Evolutionary conservation across 176 grass and related monocot species (phyloP), one percentile per base, ranked within the genome.

Genomic region (Aegilops longissima): DNA sequence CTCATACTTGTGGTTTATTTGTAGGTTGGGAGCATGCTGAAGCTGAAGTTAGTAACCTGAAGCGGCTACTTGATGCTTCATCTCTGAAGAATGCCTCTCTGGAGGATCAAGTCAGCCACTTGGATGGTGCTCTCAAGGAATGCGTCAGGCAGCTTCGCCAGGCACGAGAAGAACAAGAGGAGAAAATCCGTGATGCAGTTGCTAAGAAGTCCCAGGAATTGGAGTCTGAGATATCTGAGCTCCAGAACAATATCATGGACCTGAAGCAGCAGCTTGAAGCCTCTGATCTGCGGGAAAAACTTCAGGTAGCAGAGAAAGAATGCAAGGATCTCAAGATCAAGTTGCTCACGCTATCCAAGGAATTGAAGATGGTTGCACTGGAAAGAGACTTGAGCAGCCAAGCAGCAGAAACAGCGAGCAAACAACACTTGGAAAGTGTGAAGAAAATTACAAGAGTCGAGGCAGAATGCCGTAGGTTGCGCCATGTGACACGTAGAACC

Each of bases 21-120:
- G 45, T 78, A 99, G 97, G 97, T 30, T 99, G 97, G 97, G 97
- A 99, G 86, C 90, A 96, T 82, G 97, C 97, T 31, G 97, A 97
- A 88, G 66, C 42, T 64, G 97, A 99, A 89, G 92, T 92, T 78
- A 83, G 70, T 87, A 71, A 87, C 62, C 85, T 99, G 56, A 99
- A 97, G 83, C 77, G 80, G 44, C 87, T 93, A 66, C 89, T 99
- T 47, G 97, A 99, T 89, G 62, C 87, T 68, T 78, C 92, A 74
- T 83, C 92, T 59, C 83, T 90, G 73, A 92, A 92, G 82, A 97
- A 95, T 71, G 66, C 71, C 71, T 87, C 90, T 68, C 83, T 99
- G 49, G 92, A 94, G 64, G 90, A 91, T 85, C 91, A 91, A 82
- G 84, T 97, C 63, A 93, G 21, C 77, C 90, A 95, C 82, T 89